Base-by-base conservation (phyloP, 2,329 filamentous ascomycete genomes). In the Westerdykella aurantiaca region DNA sequence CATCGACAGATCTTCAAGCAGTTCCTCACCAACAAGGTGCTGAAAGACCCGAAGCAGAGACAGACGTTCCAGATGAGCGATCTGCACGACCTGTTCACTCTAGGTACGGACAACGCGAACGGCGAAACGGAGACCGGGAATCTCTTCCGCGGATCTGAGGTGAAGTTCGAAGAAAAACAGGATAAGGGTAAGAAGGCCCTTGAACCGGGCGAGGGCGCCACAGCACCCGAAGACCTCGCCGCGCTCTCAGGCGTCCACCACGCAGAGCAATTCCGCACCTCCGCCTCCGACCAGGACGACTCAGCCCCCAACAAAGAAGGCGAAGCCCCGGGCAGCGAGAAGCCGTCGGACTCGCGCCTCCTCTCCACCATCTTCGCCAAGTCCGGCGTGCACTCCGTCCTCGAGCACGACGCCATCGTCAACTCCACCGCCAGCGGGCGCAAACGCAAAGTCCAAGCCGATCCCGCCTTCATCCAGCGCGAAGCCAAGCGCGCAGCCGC, bases 1-100 rank as follows among this genome's bases (percentile, higher is more conserved):
- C 91, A 98, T 66, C 85, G 94, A 13, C 93, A 98, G 61, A 93
- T 98, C 40, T 98, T 95, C 75, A 98, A 98, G 68, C 91, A 97
- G 57, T 96, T 97, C 61, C 76, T 98, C 49, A 93, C 89, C 3
- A 95, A 97, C 70, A 97, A 97, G 66, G 90, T 98, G 6, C 69
- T 98, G 40, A 90, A 86, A 55, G 91, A 98, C 57, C 89, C 93
- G 0, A 95, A 95, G 60, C 90, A 97, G 66, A 82, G 88, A 17
- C 88, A 93, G 52, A 89, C 85, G 0, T 95, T 97, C 65, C 88
- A 95, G 46, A 76, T 95, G 57, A 86, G 84, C 46, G 90, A 97
- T 58, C 71, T 98, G 13, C 88, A 96, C 53, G 91, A 98, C 62
- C 76, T 98, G 0, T 98, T 98, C 66, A 88, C 82, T 0, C 75